A percentile compares a stretch with the other conserved stretches of the same genome.
These are phyloP conservation scores for Cryptomeria japonica DNA, from an alignment of 75 land plant species.

Conservation along the genomic window DNA sequence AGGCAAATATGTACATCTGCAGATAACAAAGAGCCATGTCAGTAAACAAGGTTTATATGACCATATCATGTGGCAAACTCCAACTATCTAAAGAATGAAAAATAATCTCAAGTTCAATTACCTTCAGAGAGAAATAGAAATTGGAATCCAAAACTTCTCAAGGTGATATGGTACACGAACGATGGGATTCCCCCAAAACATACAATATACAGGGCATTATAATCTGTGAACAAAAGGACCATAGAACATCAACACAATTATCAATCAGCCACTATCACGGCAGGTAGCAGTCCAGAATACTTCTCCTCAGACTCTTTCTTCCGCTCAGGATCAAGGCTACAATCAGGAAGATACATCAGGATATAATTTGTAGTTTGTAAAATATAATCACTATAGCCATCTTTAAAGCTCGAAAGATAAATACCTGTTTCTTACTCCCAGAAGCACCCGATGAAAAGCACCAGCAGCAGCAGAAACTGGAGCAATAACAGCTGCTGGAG, in stretches of 20 bases:
- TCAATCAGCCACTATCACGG: slow-evolving; percentile 1
- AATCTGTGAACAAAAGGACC: not conserved
- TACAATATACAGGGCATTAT: not conserved
- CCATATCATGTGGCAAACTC: not conserved
- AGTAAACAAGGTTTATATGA: not conserved
- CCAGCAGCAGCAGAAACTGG: slow-evolving; percentile 82
- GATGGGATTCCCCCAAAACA: not conserved
- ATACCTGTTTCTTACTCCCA: slow-evolving; percentile 84
- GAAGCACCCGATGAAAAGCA: slow-evolving; percentile 75
- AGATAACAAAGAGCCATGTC: not conserved
- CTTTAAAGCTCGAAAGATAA: not conserved
- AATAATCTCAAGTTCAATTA: not conserved
- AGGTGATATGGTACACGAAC: not conserved
- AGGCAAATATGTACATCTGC: not conserved
- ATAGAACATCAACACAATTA: not conserved
- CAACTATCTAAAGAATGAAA: not conserved
- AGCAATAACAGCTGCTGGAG: slow-evolving; percentile 83
- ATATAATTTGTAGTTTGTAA: not conserved
- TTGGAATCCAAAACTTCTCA: not conserved
- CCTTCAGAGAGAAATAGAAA: not conserved
- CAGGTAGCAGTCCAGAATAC: slow-evolving; percentile 58
- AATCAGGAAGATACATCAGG: not conserved
- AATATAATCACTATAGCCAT: not conserved
- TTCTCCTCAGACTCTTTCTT: slow-evolving; percentile 79
- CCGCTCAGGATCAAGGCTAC: slow-evolving; percentile 87